These are phyloP conservation scores for Coemansia biformis DNA, from an alignment of 192 early-diverging fungal species.

Conservation along the genomic window DNA sequence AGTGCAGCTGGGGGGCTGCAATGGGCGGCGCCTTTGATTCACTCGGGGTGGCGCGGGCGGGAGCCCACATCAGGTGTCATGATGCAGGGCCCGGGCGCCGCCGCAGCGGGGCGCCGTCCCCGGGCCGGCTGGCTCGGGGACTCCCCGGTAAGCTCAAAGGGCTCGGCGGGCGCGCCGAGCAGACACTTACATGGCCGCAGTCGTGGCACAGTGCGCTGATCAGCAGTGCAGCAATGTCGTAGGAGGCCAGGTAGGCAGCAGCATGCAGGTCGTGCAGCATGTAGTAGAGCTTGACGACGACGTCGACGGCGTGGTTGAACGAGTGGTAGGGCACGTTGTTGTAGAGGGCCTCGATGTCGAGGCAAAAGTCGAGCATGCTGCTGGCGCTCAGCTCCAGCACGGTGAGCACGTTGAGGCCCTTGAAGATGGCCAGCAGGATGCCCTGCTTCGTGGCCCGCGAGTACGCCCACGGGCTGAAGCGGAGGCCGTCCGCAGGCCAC, in stretches of 20 bases:
- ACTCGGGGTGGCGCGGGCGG: too few relatives aligned
- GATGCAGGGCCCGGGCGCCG: too few relatives aligned
- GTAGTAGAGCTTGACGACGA: constrained; percentile 75
- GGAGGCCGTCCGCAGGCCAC: constrained; percentile 30
- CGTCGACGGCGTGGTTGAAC: constrained; percentile 89
- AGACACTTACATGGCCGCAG: constrained; percentile 55
- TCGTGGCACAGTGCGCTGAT: constrained; percentile 89
- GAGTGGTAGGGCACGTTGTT: constrained; percentile 86
- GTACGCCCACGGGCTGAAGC: constrained; percentile 63
- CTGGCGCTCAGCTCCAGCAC: constrained; percentile 56
- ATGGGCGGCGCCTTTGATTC: too few relatives aligned
- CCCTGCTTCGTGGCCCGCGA: constrained; percentile 75
- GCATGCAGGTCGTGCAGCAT: constrained; percentile 68
- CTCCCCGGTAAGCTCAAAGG: too few relatives aligned
- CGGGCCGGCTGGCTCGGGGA: too few relatives aligned
- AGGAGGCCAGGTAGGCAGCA: constrained; percentile 57
- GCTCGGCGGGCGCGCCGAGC: neutral
- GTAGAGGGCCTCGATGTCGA: constrained; percentile 79
- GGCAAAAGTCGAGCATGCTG: constrained; percentile 75
- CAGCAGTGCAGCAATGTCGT: constrained; percentile 71
- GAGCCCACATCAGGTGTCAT: too few relatives aligned
- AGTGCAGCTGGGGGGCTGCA: constrained; percentile 1
- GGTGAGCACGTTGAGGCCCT: constrained; percentile 57
- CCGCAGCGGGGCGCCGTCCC: too few relatives aligned
- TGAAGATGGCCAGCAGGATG: constrained; percentile 74